Conservation (phyloP, 352 stramenopile genomes). For the Phytophthora pluvialis region DNA sequence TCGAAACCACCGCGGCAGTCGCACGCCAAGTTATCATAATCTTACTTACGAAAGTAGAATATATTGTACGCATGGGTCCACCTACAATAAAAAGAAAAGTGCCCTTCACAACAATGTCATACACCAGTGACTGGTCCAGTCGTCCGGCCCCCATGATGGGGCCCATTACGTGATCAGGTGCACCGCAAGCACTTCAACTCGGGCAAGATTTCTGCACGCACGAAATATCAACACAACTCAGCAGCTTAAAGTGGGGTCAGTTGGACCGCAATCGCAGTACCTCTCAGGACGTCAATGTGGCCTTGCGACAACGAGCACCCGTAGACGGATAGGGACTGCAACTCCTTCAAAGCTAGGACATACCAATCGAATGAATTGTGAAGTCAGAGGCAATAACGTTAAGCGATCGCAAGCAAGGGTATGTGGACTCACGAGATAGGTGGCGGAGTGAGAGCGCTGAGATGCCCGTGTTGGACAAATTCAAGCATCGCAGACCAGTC, state of each 20-base stretch:
- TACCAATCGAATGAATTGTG: constrained; percentile 4
- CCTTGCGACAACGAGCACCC: constrained; percentile 51
- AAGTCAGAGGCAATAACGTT: constrained; percentile 7
- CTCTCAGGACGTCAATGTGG: constrained; percentile 64
- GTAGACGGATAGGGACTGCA: constrained; percentile 65
- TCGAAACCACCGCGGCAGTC: constrained; percentile 23
- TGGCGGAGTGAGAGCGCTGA: constrained; percentile 71
- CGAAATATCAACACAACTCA: constrained; percentile 7
- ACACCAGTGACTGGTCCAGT: neutral
- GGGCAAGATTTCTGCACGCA: constrained; percentile 54
- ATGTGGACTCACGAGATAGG: constrained; percentile 58
- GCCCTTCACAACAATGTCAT: constrained; percentile 13
- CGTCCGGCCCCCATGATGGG: neutral
- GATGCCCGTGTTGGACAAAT: constrained; percentile 81
- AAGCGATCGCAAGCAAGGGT: neutral
- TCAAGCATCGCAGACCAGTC: constrained; percentile 65
- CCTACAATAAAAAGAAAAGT: constrained; percentile 11
- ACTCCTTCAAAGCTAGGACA: constrained; percentile 52
- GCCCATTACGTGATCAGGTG: constrained; percentile 27
- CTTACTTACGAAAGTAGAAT: constrained; percentile 12
- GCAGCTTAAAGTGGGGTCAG: neutral
- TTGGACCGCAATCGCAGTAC: constrained; percentile 20
- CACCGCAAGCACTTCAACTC: constrained; percentile 54
- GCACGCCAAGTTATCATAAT: constrained; percentile 7
- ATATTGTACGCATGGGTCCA: constrained; percentile 30